Base-by-base conservation (phyloP, 176 grass and related monocot species). In the Phoenix dactylifera region DNA sequence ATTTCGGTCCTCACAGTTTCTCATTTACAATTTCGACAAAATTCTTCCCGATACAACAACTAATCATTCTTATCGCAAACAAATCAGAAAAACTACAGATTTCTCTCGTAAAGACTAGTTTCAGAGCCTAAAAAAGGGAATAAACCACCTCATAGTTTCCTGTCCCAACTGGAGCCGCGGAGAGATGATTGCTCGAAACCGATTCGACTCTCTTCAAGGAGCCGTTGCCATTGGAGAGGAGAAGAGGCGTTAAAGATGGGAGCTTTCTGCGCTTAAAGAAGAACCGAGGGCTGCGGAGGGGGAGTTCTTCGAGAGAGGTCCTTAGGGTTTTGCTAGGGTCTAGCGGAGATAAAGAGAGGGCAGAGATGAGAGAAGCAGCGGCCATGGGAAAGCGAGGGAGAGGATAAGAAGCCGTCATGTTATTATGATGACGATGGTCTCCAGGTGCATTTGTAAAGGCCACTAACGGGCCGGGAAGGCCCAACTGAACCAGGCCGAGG, bases 121-220 rank as follows among this genome's bases (percentile, higher is more conserved):
- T 44, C 9, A 44, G 35, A 44, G 12, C 35, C 10, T 44, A 14
- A 44, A 44, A 44, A 12, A 10, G 0, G 35, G 9, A 44, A 44
- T 14, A 44, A 44, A 3, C 10, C 19, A 76, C 79, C 79, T 82
- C 79, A 50, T 82, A 76, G 25, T 72, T 67, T 59, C 59, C 76
- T 20, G 66, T 49, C 49, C 54, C 67, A 18, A 51, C 5, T 15
- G 61, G 72, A 82, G 55, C 24, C 15, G 52, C 24, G 17, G 72
- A 76, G 20, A 76, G 14, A 26, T 55, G 66, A 17, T 22, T 49
- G 67, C 73, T 49, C 1, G 73, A 72, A 9, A 71, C 66, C 16
- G 67, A 65, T 26, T 23, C 59, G 49, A 70, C 20, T 30, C 67
- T 70, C 15, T 30, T 52, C 59, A 62, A 23, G 17, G 52, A 7